These are phyloP conservation scores for Pichia occidentalis DNA, from an alignment of 805 yeast species.

Conservation along the genomic window DNA sequence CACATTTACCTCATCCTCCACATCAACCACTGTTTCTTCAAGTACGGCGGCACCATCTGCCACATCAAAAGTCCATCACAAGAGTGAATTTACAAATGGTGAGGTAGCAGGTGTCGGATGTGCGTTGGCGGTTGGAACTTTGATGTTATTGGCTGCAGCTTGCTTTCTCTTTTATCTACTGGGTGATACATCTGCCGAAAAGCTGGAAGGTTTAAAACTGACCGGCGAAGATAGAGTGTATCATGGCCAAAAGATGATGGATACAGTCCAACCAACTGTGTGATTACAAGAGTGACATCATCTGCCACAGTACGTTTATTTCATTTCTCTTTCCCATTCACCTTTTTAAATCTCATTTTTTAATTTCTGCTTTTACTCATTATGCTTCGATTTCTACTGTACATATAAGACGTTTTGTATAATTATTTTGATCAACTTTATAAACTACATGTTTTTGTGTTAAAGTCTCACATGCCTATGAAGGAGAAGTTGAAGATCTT, in stretches of 20 bases:
- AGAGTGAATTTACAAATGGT: constrained; percentile 39
- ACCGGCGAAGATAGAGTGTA: constrained; percentile 45
- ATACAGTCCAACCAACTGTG: constrained; percentile 48
- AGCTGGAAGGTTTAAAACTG: constrained; percentile 39
- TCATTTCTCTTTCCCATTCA: not conserved
- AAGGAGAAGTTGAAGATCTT: too few species aligned
- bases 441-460: too few species aligned
- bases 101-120: constrained; percentile 63
- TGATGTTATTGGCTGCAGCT: constrained; percentile 33
- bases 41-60: constrained; percentile 6
- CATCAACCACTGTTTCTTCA: constrained; percentile 15
- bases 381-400: too few species aligned
- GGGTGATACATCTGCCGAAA: constrained; percentile 29
- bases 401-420: too few species aligned
- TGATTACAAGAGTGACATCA: not conserved
- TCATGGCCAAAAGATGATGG: constrained; percentile 46
- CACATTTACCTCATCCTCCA: constrained; percentile 23
- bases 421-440: too few species aligned
- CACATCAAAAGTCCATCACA: constrained; percentile 4
- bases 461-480: too few species aligned
- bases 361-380: too few species aligned
- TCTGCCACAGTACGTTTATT: not conserved
- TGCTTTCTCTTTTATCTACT: constrained; percentile 34
- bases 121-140: constrained; percentile 57
- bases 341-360: too few species aligned